Conservation (phyloP, 2,329 filamentous ascomycete species). For the Chaetomiaceae sp. region DNA sequence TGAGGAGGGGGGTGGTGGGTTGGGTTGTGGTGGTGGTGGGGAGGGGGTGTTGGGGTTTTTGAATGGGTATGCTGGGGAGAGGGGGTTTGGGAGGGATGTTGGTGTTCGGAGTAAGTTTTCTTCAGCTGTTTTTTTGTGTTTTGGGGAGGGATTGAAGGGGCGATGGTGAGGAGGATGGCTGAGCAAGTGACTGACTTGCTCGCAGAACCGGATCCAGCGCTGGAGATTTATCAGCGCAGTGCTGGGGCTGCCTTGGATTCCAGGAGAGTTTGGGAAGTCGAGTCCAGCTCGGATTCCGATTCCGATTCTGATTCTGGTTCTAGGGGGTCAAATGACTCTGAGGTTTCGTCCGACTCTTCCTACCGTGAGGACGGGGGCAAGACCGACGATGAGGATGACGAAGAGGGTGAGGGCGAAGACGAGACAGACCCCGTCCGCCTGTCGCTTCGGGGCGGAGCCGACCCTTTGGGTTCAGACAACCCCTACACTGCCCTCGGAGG, state of each 20-base stretch:
- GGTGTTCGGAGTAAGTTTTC: conserved; percentile 12
- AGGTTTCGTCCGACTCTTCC: not conserved
- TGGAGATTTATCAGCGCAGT: conserved; percentile 18
- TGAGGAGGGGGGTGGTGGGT: conserved; percentile 17
- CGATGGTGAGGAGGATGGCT: too few species aligned
- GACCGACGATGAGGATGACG: too few species aligned
- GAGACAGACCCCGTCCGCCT: too few species aligned
- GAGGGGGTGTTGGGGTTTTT: conserved; percentile 18
- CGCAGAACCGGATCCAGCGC: conserved; percentile 16
- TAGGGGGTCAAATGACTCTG: too few species aligned
- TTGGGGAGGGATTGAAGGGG: not conserved
- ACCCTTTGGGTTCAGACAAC: not conserved
- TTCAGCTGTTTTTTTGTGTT: not conserved
- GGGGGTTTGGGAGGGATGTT: conserved; percentile 16
- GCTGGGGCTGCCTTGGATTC: too few species aligned
- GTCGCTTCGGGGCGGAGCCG: conserved; percentile 13
- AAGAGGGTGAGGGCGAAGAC: too few species aligned
- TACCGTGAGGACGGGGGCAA: not conserved
- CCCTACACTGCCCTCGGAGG: conserved; percentile 4
- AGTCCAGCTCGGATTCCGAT: too few species aligned
- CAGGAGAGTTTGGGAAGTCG: too few species aligned
- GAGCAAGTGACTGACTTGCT: not conserved
- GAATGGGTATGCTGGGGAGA: conserved; percentile 16
- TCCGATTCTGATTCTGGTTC: too few species aligned
- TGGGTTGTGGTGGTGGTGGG: conserved; percentile 9